phyloP scores from a whole-genome alignment of 306 rosid genomes.

The Trichosanthes cucumerina region DNA sequence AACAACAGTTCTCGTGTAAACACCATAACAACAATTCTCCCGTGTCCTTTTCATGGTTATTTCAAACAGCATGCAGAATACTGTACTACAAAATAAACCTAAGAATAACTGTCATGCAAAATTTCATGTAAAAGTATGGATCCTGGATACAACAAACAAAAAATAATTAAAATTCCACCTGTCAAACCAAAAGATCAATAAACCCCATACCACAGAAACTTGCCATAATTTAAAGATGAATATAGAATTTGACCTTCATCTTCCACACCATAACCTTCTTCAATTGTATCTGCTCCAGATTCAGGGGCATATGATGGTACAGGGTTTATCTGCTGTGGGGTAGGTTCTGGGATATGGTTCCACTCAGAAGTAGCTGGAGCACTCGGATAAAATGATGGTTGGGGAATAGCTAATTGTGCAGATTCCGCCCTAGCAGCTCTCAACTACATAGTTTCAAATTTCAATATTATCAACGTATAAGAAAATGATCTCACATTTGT shows the following conservation, averaged over 20 bases:
- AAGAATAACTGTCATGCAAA: neutral
- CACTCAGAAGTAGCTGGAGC: constrained; percentile 45
- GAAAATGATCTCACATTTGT: neutral
- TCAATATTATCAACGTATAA: constrained; percentile 6
- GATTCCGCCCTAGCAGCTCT: constrained; percentile 56
- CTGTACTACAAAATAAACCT: neutral
- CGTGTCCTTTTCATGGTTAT: neutral
- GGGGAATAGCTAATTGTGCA: constrained; percentile 27
- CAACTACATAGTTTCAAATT: constrained; percentile 43
- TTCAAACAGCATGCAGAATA: neutral
- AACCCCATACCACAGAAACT: neutral
- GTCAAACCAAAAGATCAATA: neutral
- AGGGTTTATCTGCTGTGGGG: constrained; percentile 47
- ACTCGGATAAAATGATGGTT: constrained; percentile 33
- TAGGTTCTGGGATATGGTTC: constrained; percentile 55
- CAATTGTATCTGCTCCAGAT: constrained; percentile 41
- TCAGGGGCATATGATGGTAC: constrained; percentile 33
- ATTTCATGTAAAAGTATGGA: neutral
- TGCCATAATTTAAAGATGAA: neutral
- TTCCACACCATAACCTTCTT: constrained; percentile 55
- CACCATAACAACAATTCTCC: neutral
- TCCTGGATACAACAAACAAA: neutral
- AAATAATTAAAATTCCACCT: neutral
- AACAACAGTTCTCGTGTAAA: neutral
- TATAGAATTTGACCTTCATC: constrained; percentile 61